These are phyloP conservation scores for Phytophthora sojae DNA, from an alignment of 352 stramenopile species.

Conservation along the genomic window DNA sequence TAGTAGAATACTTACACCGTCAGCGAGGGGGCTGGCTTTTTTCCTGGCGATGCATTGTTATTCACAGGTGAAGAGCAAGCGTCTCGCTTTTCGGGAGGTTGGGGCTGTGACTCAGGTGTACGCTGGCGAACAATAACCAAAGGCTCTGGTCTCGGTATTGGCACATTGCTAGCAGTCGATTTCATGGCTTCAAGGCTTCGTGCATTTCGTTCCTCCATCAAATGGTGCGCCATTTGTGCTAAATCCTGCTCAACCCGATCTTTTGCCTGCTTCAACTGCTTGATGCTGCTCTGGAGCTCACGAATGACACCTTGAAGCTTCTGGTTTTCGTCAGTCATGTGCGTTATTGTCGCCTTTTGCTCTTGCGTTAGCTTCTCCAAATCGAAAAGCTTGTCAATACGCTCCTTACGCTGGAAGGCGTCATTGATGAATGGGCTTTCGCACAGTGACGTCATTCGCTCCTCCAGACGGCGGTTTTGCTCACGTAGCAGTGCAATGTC, in stretches of 20 bases:
- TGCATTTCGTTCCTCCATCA: constrained; percentile 75
- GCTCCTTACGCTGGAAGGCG: constrained; percentile 88
- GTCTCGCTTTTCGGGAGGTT: constrained; percentile 56
- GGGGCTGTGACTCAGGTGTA: constrained; percentile 15
- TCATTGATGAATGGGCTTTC: constrained; percentile 95
- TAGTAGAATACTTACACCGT: constrained; percentile 27
- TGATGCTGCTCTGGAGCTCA: constrained; percentile 86
- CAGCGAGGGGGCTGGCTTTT: not conserved
- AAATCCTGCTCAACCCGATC: constrained; percentile 74
- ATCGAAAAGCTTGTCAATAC: constrained; percentile 86
- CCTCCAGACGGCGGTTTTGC: constrained; percentile 89
- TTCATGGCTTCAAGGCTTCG: constrained; percentile 43
- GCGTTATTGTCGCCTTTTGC: constrained; percentile 75
- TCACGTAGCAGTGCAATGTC: constrained; percentile 77
- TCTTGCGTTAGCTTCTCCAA: constrained; percentile 86
- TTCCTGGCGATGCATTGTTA: constrained; percentile 18
- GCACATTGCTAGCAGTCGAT: constrained; percentile 18
- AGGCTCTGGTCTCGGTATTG: constrained; percentile 20
- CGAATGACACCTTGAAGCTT: constrained; percentile 84
- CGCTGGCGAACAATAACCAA: constrained; percentile 18
- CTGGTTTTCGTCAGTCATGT: constrained; percentile 80
- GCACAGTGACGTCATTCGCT: constrained; percentile 91
- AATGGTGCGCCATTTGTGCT: constrained; percentile 59
- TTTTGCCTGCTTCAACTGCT: constrained; percentile 82
- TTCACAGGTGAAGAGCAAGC: constrained; percentile 71